Evolutionary conservation across 441 rosid species (phyloP), one percentile per base, ranked within the genome.

Genomic region (Adansonia grandidieri): DNA sequence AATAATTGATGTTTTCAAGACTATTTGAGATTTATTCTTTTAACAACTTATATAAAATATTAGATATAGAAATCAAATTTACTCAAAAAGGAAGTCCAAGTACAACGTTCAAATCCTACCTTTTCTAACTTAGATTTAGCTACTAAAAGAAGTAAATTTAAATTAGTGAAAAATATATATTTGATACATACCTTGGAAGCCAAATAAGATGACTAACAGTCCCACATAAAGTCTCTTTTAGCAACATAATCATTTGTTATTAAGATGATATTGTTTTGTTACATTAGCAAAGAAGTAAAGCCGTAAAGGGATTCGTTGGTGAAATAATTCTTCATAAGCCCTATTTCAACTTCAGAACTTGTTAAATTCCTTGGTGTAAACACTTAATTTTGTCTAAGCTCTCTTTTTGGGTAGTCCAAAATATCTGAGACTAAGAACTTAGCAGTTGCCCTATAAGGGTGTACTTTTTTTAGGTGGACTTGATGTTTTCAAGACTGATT

Each of bases 171-270:
- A 69, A 44, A 15, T 6, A 10, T 8, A 9, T n/a, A 19, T 11
- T 54, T 64, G 74, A 71, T 22, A n/a, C 71, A 51, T 51, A 86
- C 89, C 87, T 81, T 79, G 77, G 89, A 58, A 42, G 73, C 82
- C 69, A 69, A 71, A 79, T 57, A 56, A 71, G 75, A 53, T 53
- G 62, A n/a, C 9, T 77, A 76, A 72, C 78, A 80, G 69, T 78
- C 79, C 83, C 84, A 64, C 66, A 82, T 24, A 61, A 79, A 76
- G 78, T 72, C 80, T 17, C 79, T 82, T 5, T 83, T 80, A 71
- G 71, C 77, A 53, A 50, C 80, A 50, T 61, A 58, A 56, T 64
- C 77, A 28, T 56, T 73, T 9, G 77, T 60, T 70, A 64, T 73
- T 20, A 9, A 58, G 22, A 40, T 76, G 5, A 2, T 20, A 13